Evolutionary conservation across 2,329 filamentous ascomycete species (phyloP), one percentile per base, ranked within the genome.

Genomic region (Cadophora sp.): DNA sequence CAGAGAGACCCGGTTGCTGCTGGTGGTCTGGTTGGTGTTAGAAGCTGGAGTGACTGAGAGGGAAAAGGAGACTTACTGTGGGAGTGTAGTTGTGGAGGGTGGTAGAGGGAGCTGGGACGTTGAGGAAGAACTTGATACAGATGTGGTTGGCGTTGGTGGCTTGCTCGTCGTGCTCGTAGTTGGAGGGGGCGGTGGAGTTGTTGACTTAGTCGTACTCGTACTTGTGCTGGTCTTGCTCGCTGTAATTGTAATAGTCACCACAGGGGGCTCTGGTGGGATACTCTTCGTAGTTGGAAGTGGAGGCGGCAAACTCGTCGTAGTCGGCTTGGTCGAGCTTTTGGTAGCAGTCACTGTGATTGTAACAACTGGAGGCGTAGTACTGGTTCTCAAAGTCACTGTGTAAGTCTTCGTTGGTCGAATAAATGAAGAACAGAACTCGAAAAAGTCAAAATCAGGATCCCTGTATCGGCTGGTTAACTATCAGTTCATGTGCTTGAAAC

Each of bases 371-470:
- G 33, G 48, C 1, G 59, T 20, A 66, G 30, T 22, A 63, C 43
- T 36, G 53, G 56, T 58, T 43, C 53, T 13, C n/a, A 36, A 45
- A 4, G 67, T 69, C 6, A 48, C 48, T 1, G 64, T 63, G 33
- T 66, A 20, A 9, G 65, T 69, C 36, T 36, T 51, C 5, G 69
- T 67, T 14, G 69, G 59, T 36, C 60, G 63, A 47, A 68, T 64
- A 36, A 59, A 68, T 6, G 56, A 36, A 13, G 65, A 68, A 45
- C 69, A 71, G 45, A 71, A 71, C 9, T 45, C 59, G 55, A 69
- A 53, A 30, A 67, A 64, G 36, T 71, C 67, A 14, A 64, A 64
- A 36, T 66, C 47, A 14, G 64, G 53, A 45, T 64, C 59, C 14
- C 64, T 68, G 41, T 20, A 7, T 39, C 27, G 36, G 16, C 20